phyloP scores from a whole-genome alignment of 805 yeast genomes.

The Sugiyamaella lignohabitans region DNA sequence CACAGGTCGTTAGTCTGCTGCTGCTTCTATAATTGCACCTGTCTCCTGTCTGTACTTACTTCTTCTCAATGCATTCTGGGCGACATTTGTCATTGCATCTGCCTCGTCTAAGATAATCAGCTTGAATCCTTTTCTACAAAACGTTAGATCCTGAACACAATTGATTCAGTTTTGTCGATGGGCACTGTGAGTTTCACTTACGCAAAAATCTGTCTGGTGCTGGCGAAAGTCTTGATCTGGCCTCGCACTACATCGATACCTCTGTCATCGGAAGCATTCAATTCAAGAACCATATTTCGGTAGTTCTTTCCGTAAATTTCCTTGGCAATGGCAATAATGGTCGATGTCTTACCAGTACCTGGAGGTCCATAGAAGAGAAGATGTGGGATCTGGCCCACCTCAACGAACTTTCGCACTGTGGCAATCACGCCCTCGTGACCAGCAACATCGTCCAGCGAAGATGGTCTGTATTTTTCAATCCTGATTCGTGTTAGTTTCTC shows the following conservation, averaged over 20 bases:
- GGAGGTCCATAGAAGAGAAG: constrained; percentile 92
- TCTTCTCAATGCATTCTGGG: constrained; percentile 90
- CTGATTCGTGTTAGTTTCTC: constrained; percentile 19
- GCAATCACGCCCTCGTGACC: constrained; percentile 85
- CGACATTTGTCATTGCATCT: constrained; percentile 95
- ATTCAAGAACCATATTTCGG: constrained; percentile 83
- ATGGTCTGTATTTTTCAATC: constrained; percentile 96
- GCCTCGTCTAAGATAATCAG: constrained; percentile 93
- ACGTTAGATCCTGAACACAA: constrained; percentile 30
- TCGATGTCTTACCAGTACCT: constrained; percentile 89
- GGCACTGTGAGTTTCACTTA: too few relatives aligned
- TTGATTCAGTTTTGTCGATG: constrained; percentile 1
- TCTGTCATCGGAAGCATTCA: constrained; percentile 95
- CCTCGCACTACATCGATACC: constrained; percentile 98
- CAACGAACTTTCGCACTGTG: constrained; percentile 79
- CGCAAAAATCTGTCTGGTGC: constrained; percentile 84
- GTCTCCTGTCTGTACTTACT: too few relatives aligned
- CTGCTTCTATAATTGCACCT: constrained; percentile 48
- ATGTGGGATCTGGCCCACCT: constrained; percentile 82
- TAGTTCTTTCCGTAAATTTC: constrained; percentile 81
- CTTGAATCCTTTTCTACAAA: constrained; percentile 58
- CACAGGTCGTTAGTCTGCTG: background rate
- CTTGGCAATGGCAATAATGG: constrained; percentile 77
- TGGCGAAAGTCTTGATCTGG: constrained; percentile 93
- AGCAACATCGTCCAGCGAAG: constrained; percentile 72